These are phyloP conservation scores for Trematosphaeria pertusa DNA, from an alignment of 2,329 filamentous ascomycete species.

Conservation along the genomic window DNA sequence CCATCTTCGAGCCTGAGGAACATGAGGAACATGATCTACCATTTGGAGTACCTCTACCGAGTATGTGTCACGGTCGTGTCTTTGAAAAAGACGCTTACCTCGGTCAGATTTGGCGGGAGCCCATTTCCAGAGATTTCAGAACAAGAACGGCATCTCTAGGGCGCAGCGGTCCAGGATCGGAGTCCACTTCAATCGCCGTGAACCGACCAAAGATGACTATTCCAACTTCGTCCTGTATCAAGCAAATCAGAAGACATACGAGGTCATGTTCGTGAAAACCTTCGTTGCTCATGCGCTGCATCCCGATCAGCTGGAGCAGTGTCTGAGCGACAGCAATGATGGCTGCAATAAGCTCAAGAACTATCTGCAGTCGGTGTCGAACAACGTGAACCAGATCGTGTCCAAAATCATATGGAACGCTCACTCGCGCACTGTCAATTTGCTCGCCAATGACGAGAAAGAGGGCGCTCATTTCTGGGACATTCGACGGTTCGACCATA, in stretches of 20 bases:
- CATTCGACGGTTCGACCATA: conserved; percentile 15
- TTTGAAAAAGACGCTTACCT: conserved; percentile 1
- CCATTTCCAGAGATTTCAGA: too few relatives aligned
- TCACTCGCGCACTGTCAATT: conserved; percentile 24
- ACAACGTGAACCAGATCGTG: conserved; percentile 24
- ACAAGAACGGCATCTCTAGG: conserved; percentile 4
- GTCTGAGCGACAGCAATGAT: conserved; percentile 7
- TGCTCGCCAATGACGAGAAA: conserved; percentile 26
- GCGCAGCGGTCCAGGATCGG: conserved; percentile 11
- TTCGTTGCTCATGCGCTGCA: conserved; percentile 31
- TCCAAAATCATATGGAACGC: conserved; percentile 34
- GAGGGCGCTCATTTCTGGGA: conserved; percentile 27
- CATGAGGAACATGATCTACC: conserved; percentile 5
- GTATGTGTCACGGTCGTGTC: background rate
- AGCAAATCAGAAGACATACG: conserved; percentile 34
- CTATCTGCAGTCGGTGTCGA: conserved; percentile 24
- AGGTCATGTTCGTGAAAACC: conserved; percentile 28
- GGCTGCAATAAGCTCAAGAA: conserved; percentile 4
- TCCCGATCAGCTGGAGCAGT: conserved; percentile 19
- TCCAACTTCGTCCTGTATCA: conserved; percentile 31
- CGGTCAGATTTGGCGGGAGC: background rate
- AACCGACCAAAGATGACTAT: conserved; percentile 25
- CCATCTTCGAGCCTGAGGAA: conserved; percentile 1
- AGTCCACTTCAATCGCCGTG: conserved; percentile 16
- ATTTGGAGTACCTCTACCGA: conserved; percentile 5